Base-by-base conservation (phyloP, 192 early-diverging fungal species). In the Umbelopsis ramanniana region DNA sequence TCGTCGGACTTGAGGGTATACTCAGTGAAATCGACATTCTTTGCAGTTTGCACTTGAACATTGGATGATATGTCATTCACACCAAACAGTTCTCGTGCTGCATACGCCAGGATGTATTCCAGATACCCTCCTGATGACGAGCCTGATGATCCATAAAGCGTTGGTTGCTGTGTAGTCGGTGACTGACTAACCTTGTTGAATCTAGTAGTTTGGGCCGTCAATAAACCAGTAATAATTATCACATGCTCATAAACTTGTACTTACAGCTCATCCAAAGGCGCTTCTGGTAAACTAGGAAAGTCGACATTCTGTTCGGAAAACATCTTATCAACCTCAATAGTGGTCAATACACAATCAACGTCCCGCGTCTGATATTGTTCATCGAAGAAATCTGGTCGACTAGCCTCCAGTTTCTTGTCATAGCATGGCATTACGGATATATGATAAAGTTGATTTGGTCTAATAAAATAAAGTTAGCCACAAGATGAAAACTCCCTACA, bases 341-440 rank as follows among this genome's bases (percentile, higher is more conserved):
- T 95, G 0, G 98, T 94, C 23, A 99, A 88, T 10, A 99, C 98
- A 75, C 94, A 96, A 77, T 99, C 98, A 2, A 98, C 95, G 74
- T 99, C 98, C 26, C 95, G 89, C 0, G 94, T 94, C 52, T 86
- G 67, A 75, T 89, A 94, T 29, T 92, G 47, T 70, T 95, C 92
- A 69, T 79, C 86, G 83, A 93, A 94, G 75, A 99, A 98, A 74
- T 98, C 96, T 40, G 86, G 82, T 19, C 98, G 87, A 35, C 95
- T 96, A 0, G 96, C 98, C 81, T 99, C 98, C 19, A 99, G 87
- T 81, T 99, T 99, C 77, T 98, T 99, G 79, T 99, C 98, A 70
- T 96, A 99, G 80, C 98, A 99, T 38, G 96, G 96, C 98, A 98
- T 98, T 26, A 99, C 84, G 3, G 92, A 82, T 14, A 98, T 93